Evolutionary conservation across 2,329 filamentous ascomycete genomes (phyloP).

Genomic region (Beauveria australis): DNA sequence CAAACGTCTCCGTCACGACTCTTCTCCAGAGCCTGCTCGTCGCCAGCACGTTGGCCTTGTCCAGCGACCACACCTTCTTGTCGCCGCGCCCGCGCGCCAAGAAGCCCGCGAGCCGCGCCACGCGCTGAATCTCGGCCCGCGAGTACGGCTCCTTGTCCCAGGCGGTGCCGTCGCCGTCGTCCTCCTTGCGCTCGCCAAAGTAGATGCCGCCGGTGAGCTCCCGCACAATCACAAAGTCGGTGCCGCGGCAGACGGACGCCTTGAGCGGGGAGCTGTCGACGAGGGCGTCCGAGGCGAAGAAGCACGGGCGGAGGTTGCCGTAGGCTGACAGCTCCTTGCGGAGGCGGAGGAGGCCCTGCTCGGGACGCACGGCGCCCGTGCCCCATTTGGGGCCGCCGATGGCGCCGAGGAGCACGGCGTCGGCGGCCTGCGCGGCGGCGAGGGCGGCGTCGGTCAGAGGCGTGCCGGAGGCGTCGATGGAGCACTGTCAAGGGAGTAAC

Average conservation of each 20-base stretch:
- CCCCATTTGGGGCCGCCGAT: constrained; percentile 98
- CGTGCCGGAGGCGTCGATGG: constrained; percentile 72
- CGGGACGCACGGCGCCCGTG: constrained; percentile 76
- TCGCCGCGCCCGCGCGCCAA: constrained; percentile 68
- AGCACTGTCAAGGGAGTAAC: constrained; percentile 49
- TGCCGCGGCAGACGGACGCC: constrained; percentile 73
- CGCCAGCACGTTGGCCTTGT: constrained; percentile 95
- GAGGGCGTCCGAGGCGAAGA: constrained; percentile 82
- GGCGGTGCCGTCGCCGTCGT: constrained; percentile 64
- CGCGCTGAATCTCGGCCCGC: constrained; percentile 75
- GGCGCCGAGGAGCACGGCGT: constrained; percentile 85
- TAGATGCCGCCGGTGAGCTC: constrained; percentile 92
- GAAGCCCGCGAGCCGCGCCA: constrained; percentile 73
- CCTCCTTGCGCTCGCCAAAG: constrained; percentile 83
- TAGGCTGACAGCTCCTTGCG: constrained; percentile 92
- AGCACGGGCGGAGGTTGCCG: constrained; percentile 92
- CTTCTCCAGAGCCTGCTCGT: constrained; percentile 85
- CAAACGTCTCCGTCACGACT: constrained; percentile 76
- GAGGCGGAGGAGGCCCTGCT: constrained; percentile 83
- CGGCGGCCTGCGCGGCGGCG: constrained; percentile 70
- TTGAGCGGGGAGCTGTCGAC: constrained; percentile 83
- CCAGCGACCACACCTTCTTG: constrained; percentile 69
- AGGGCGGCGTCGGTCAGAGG: constrained; percentile 80
- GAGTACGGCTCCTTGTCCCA: constrained; percentile 85
- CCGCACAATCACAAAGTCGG: constrained; percentile 86